phyloP scores from a whole-genome alignment of 2,329 filamentous ascomycete species.

The Neonectria magnoliae region DNA sequence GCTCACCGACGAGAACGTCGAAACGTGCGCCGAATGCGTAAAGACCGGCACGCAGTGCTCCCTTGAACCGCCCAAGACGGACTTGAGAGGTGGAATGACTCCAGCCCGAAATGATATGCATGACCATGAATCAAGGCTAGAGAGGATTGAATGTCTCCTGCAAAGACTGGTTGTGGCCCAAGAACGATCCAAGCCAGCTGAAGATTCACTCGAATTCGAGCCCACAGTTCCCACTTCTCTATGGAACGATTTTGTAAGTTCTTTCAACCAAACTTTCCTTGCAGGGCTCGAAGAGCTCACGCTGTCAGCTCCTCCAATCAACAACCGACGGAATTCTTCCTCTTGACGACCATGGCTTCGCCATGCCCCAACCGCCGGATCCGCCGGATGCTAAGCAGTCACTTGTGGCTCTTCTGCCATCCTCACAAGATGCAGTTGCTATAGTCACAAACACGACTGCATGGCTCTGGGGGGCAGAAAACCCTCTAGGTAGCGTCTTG shows the following conservation, averaged over 20 bases:
- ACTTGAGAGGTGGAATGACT: not conserved
- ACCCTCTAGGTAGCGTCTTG: conserved; percentile 18
- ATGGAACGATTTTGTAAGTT: conserved; percentile 24
- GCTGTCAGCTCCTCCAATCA: conserved; percentile 13
- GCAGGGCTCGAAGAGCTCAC: not conserved
- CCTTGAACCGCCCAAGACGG: conserved; percentile 10
- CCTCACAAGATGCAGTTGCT: conserved; percentile 24
- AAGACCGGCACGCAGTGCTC: conserved; percentile 25
- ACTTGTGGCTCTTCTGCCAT: conserved; percentile 24
- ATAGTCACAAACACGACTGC: conserved; percentile 29
- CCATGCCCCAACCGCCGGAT: not conserved
- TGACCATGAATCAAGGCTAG: conserved; percentile 18
- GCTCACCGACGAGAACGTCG: conserved; percentile 24
- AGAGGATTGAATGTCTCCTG: conserved; percentile 23
- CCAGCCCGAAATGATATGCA: not conserved
- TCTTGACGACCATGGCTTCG: not conserved
- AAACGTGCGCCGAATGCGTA: conserved; percentile 24
- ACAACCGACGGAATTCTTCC: not conserved
- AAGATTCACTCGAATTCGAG: not conserved
- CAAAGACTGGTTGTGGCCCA: conserved; percentile 24
- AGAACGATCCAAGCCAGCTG: not conserved
- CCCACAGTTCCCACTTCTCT: conserved; percentile 2
- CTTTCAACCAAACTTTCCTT: too few species aligned
- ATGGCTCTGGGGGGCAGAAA: conserved; percentile 28
- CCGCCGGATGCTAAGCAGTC: conserved; percentile 19